Evolutionary conservation across 176 grass and related monocot species (phyloP), one percentile per base, ranked within the genome.

Genomic region (Miscanthus lutarioriparius): DNA sequence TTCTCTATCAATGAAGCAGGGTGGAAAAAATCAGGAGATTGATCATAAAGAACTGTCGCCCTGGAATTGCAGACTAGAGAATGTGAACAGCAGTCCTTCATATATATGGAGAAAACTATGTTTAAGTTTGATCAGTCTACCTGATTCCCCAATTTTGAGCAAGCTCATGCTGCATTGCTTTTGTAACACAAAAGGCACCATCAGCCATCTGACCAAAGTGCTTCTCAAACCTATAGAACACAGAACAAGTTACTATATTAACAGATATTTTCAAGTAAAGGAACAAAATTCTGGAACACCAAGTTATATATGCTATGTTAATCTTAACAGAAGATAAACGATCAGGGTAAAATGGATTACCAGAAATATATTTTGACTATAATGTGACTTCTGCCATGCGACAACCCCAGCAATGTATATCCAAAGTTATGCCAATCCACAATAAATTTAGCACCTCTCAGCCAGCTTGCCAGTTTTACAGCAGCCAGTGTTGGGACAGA

Each of bases 341-440:
- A 64, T 20, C 4, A 70, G 16, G 54, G 35, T 28, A 43, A 36
- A 3, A 66, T 58, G 28, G 39, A 36, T 89, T 96, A 99, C 97
- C 93, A 96, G 36, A 88, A 89, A 83, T 99, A 99, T 11, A 84
- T 86, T 92, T 88, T 96, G 41, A 99, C 97, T 73, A 99, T 89
- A 23, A 99, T 89, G 86, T 94, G 86, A 70, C 90, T 92, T 96
- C 97, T 92, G 47, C 91, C 88, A 78, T 89, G 91, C 76, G 97
- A 99, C 27, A 99, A 78, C 22, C 86, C 97, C 38, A 99, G 93
- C 56, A 99, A 88, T 14, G 97, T 96, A 85, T 96, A 99, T 78
- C 97, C 93, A 43, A 99, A 99, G 73, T 99, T 99, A 84, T 96
- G 93, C 97, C 97, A 99, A 74, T 99, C 97, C 37, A 99, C 89